Conservation (phyloP, 2,329 filamentous ascomycete genomes). For the Ceratocystis destructans region DNA sequence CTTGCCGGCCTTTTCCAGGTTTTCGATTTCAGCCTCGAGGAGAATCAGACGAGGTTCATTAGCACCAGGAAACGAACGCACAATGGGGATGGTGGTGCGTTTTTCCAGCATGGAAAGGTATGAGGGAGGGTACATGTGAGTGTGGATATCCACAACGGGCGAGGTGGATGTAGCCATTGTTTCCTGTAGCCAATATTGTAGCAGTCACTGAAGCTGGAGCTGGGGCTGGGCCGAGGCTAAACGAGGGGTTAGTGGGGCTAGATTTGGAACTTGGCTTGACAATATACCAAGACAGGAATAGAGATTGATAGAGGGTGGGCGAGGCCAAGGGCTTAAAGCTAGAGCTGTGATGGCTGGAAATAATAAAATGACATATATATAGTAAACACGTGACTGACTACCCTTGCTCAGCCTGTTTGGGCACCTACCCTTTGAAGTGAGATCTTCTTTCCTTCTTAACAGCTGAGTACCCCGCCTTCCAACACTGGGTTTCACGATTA, state of each 20-base stretch:
- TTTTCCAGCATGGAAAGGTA: slow-evolving; percentile 49
- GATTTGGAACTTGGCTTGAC: no score
- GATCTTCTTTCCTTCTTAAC: no score
- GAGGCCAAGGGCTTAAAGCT: no score
- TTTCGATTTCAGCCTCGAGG: slow-evolving; percentile 37
- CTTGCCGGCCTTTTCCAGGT: slow-evolving; percentile 37
- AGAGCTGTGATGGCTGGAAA: no score
- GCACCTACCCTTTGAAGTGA: no score
- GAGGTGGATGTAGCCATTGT: slow-evolving; percentile 28
- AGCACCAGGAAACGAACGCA: slow-evolving; percentile 47
- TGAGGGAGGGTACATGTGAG: slow-evolving; percentile 53
- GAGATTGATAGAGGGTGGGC: no score
- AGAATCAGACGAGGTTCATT: slow-evolving; percentile 52
- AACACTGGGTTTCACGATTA: no score
- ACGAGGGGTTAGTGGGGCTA: background rate
- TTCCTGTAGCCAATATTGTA: background rate
- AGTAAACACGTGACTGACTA: no score
- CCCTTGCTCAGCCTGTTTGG: no score
- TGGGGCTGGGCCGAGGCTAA: background rate
- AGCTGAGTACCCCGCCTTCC: no score
- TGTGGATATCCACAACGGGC: slow-evolving; percentile 51
- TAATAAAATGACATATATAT: no score
- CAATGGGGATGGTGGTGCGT: slow-evolving; percentile 51
- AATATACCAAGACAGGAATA: no score
- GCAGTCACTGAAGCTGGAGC: background rate